Base-by-base conservation (phyloP, 805 yeast species). In the Metschnikowia gruessii region DNA sequence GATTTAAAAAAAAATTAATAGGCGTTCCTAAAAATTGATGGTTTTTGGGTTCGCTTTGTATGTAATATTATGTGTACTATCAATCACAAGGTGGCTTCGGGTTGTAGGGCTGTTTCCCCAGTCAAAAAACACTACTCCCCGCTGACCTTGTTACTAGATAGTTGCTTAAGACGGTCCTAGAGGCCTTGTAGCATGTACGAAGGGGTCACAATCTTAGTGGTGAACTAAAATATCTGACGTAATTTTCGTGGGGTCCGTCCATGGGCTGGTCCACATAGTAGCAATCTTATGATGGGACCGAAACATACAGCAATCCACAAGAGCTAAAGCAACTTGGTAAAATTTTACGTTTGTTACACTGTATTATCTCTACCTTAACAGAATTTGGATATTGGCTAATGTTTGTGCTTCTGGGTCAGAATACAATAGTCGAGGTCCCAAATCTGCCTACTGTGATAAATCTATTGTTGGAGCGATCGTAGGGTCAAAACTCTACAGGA, bases 401-500 rank as follows among this genome's bases (percentile, higher is more conserved):
- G n/a, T n/a, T n/a, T n/a, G n/a, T n/a, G n/a, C n/a, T n/a, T n/a
- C n/a, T n/a, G n/a, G n/a, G n/a, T n/a, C n/a, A n/a, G n/a, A n/a
- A n/a, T n/a, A n/a, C n/a, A n/a, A 21, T 5, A 21, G 4, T 21
- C 24, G 4, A 5, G 4, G 24, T 4, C 24, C 24, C 4, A 21
- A 21, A 5, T 21, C 7, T 21, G 24, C 24, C 24, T 21, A 21
- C 24, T 21, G 4, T 4, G 24, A 21, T 21, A 21, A 21, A 35
- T 35, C 16, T 12, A 43, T 16, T 58, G 60, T 58, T n/a, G 43
- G 58, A 53, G 56, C 46, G 46, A 41, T 37, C 48, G 60, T 58
- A 58, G 59, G 49, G 60, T 47, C 53, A 43, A 38, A 37, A 42
- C 45, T 42, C 44, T 53, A 51, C 40, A 9, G 49, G 42, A 26